Evolutionary conservation across 1,284 basidiomycete species (phyloP).

Genomic region (Cryptococcus sp.): DNA sequence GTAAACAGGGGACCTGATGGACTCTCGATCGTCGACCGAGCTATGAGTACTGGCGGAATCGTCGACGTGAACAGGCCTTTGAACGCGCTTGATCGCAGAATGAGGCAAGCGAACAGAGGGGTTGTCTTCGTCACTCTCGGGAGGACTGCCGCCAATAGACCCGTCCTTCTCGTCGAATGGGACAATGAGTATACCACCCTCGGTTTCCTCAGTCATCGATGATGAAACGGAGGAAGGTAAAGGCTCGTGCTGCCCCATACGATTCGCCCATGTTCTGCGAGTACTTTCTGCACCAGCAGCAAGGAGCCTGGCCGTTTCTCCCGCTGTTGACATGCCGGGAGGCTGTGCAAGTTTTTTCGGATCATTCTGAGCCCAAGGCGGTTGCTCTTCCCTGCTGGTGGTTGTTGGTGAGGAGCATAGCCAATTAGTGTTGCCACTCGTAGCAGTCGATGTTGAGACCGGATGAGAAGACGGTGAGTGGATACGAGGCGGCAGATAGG

Average conservation of each 20-base stretch:
- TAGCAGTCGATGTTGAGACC: no score
- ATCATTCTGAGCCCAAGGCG: neutral
- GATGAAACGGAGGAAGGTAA: neutral
- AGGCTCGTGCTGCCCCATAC: neutral
- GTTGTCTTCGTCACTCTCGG: slow-evolving; percentile 38
- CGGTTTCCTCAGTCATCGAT: neutral
- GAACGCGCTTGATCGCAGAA: slow-evolving; percentile 30
- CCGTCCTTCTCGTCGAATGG: slow-evolving; percentile 14
- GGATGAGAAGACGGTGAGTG: neutral
- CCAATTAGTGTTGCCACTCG: no score
- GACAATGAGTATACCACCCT: slow-evolving; percentile 5
- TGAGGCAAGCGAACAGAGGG: slow-evolving; percentile 35
- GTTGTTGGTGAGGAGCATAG: neutral
- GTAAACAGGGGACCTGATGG: no score
- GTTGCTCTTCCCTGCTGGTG: neutral
- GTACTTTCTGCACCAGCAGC: no score
- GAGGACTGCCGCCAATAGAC: slow-evolving; percentile 33
- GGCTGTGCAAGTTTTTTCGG: no score
- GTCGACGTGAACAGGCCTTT: slow-evolving; percentile 21
- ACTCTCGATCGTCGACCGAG: no score
- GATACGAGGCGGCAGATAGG: neutral
- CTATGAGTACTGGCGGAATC: no score
- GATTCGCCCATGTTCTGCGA: no score
- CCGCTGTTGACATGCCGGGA: no score
- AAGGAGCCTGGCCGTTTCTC: no score